These are phyloP conservation scores for Aspergillus sclerotioniger DNA, from an alignment of 495 filamentous ascomycete species.

Conservation along the genomic window DNA sequence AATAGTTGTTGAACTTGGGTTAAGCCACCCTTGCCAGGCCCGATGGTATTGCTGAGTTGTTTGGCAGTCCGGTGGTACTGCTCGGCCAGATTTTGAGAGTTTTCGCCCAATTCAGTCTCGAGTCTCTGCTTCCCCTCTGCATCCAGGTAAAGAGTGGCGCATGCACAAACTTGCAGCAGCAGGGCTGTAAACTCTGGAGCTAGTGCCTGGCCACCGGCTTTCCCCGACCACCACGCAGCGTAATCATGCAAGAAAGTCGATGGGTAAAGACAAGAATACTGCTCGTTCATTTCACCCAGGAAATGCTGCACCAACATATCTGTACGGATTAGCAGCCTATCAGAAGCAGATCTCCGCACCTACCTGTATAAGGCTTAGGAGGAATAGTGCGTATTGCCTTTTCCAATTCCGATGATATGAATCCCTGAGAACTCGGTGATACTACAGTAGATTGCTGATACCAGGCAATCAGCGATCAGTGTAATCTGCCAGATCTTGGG, in stretches of 20 bases:
- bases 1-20: slow-evolving; percentile 52
- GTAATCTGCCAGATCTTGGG: neutral
- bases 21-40: slow-evolving; percentile 46
- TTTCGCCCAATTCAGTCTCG: slow-evolving; percentile 45
- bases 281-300: slow-evolving; percentile 46
- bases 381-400: slow-evolving; percentile 24
- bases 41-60: slow-evolving; percentile 43
- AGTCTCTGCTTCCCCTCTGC: slow-evolving; percentile 38
- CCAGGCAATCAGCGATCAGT: slow-evolving; percentile 4
- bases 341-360: neutral
- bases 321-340: slow-evolving; percentile 19
- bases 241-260: slow-evolving; percentile 48
- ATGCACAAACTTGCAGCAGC: slow-evolving; percentile 52
- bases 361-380: slow-evolving; percentile 34
- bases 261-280: slow-evolving; percentile 51
- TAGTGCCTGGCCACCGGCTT: slow-evolving; percentile 24
- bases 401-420: slow-evolving; percentile 22
- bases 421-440: neutral
- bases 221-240: slow-evolving; percentile 46
- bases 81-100: slow-evolving; percentile 35
- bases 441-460: neutral
- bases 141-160: slow-evolving; percentile 44
- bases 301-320: slow-evolving; percentile 52
- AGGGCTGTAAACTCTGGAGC: slow-evolving; percentile 50
- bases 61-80: slow-evolving; percentile 44